Evolutionary conservation across 805 yeast genomes (phyloP).

Genomic region (Ogataea pignaliae): DNA sequence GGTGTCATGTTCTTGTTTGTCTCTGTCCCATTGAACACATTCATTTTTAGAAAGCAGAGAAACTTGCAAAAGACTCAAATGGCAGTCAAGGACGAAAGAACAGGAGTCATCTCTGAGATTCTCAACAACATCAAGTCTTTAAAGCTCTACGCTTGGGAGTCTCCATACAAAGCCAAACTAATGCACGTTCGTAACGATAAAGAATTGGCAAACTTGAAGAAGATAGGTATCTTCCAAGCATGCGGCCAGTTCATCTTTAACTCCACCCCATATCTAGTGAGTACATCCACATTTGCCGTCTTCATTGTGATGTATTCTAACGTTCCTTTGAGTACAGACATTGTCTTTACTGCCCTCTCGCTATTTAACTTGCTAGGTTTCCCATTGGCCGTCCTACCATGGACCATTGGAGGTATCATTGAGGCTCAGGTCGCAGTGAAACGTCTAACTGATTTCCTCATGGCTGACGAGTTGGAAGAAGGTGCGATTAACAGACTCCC

Average conservation of each 20-base stretch:
- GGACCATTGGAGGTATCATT: slow-evolving; percentile 77
- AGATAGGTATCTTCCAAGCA: slow-evolving; percentile 70
- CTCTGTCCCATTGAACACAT: slow-evolving; percentile 76
- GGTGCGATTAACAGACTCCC: slow-evolving; percentile 52
- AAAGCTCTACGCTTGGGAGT: slow-evolving; percentile 95
- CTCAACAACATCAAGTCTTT: slow-evolving; percentile 88
- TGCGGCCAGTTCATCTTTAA: slow-evolving; percentile 72
- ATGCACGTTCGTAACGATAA: slow-evolving; percentile 81
- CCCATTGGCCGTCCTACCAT: slow-evolving; percentile 91
- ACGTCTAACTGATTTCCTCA: slow-evolving; percentile 71
- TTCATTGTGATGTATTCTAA: slow-evolving; percentile 51
- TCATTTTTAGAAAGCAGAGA: slow-evolving; percentile 64
- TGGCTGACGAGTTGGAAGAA: slow-evolving; percentile 74
- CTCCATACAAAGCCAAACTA: slow-evolving; percentile 70
- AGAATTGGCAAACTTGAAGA: slow-evolving; percentile 72
- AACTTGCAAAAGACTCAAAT: slow-evolving; percentile 77
- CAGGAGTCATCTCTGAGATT: slow-evolving; percentile 83
- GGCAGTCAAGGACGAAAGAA: slow-evolving; percentile 88
- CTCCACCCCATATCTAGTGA: slow-evolving; percentile 84
- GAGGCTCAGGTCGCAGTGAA: slow-evolving; percentile 83
- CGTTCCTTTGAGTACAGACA: slow-evolving; percentile 76
- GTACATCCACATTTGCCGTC: slow-evolving; percentile 83
- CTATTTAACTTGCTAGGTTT: slow-evolving; percentile 83
- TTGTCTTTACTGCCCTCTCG: slow-evolving; percentile 87
- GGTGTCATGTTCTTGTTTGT: slow-evolving; percentile 78